phyloP scores from a whole-genome alignment of 2,329 filamentous ascomycete genomes.

The Graphiopsis chlorocephala region DNA sequence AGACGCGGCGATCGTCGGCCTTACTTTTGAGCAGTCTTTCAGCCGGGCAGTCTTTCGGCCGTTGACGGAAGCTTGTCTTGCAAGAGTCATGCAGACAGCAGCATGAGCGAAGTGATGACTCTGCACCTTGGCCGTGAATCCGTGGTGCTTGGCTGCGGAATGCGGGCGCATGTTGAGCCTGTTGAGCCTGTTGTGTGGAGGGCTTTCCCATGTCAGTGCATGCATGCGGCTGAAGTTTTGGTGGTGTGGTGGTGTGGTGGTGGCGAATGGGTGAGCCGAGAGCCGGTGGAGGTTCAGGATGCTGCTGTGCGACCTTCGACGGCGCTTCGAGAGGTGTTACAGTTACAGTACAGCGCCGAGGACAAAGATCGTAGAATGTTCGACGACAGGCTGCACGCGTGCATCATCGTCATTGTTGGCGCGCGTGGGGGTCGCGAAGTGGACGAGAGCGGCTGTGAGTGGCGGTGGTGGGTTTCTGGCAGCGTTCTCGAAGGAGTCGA shows the following conservation, averaged over 20 bases:
- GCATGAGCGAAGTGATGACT: neutral
- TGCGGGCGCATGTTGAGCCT: neutral
- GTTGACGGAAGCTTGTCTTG: slow-evolving; percentile 10
- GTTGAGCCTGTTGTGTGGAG: neutral
- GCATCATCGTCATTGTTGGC: neutral
- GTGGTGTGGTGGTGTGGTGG: neutral
- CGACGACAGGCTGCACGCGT: neutral
- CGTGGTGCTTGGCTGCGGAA: neutral
- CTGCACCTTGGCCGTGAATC: neutral
- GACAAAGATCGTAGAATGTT: neutral
- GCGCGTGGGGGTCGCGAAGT: neutral
- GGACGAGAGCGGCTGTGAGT: neutral
- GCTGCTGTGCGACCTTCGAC: neutral
- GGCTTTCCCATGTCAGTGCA: neutral
- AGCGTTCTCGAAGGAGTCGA: slow-evolving; percentile 10
- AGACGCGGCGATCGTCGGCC: slow-evolving; percentile 13
- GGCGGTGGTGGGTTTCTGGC: neutral
- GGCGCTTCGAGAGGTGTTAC: neutral
- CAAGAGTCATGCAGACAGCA: slow-evolving; percentile 10
- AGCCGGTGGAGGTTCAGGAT: neutral
- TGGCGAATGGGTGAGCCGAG: neutral
- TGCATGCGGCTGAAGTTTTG: neutral
- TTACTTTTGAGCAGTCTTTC: slow-evolving; percentile 5
- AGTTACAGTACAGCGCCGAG: too few relatives aligned
- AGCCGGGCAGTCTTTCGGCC: slow-evolving; percentile 12